A percentile compares a stretch with the other conserved stretches of the same genome.
Conservation (phyloP, 2,329 filamentous ascomycete genomes). For the Sclerotinia sclerotiorum region DNA sequence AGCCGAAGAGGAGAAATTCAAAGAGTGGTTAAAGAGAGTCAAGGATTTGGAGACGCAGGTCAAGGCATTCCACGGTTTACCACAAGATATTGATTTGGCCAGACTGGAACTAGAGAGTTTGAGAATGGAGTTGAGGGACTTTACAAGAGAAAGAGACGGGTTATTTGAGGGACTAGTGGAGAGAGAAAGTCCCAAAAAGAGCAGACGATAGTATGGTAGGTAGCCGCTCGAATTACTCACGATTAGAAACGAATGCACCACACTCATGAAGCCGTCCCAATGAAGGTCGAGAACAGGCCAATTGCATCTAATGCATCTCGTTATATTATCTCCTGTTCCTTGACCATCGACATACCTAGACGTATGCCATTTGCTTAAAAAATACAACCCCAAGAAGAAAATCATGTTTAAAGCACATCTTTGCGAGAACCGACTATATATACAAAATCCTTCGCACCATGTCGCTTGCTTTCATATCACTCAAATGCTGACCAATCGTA, state of each 20-base stretch:
- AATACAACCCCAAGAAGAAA: not conserved
- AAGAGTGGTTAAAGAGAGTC: conserved; percentile 57
- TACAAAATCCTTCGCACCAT: not conserved
- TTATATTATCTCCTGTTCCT: not conserved
- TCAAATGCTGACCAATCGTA: conserved; percentile 8
- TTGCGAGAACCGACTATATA: conserved; percentile 17
- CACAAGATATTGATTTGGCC: conserved; percentile 68
- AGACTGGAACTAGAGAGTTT: conserved; percentile 68
- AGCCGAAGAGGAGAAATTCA: conserved; percentile 57
- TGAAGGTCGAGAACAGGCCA: not conserved
- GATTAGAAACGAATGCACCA: not conserved
- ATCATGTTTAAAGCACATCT: conserved; percentile 5
- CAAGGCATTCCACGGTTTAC: conserved; percentile 67
- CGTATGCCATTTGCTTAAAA: not conserved
- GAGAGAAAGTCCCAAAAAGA: conserved; percentile 53
- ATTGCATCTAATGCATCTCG: not conserved
- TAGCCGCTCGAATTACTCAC: not conserved
- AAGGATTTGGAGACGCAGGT: conserved; percentile 62
- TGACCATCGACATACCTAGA: not conserved
- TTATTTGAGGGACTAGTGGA: conserved; percentile 74
- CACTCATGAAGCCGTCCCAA: not conserved
- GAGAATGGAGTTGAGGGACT: conserved; percentile 59
- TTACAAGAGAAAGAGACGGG: conserved; percentile 65
- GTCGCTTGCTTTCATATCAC: not conserved
- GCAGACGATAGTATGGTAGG: not conserved